Percentiles rank a stretch among this genome's conserved stretches.
phyloP scores from a whole-genome alignment of 2,329 filamentous ascomycete species.

The Diaporthe ampelina region DNA sequence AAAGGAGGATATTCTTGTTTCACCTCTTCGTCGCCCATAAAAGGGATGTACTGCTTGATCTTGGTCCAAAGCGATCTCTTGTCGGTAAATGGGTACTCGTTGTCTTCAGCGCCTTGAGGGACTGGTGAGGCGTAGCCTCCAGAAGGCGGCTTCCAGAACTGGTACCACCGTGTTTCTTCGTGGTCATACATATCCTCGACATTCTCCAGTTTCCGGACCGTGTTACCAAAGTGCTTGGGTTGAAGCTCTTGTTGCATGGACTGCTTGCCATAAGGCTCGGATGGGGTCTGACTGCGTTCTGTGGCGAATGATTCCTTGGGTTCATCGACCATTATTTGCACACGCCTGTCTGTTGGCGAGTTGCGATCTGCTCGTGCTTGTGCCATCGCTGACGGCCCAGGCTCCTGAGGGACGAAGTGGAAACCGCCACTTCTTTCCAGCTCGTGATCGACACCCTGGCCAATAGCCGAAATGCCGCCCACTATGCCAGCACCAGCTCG shows the following conservation, averaged over 20 bases:
- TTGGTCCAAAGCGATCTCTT: constrained; percentile 62
- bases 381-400: constrained; percentile 44
- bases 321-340: constrained; percentile 50
- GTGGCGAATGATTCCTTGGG: constrained; percentile 52
- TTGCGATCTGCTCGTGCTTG: constrained; percentile 43
- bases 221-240: constrained; percentile 59
- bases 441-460: constrained; percentile 64
- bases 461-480: constrained; percentile 61
- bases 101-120: constrained; percentile 67
- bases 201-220: constrained; percentile 64
- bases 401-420: constrained; percentile 48
- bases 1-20: constrained; percentile 72
- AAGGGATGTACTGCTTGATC: constrained; percentile 64
- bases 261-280: constrained; percentile 53
- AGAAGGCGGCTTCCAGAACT: constrained; percentile 75
- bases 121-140: constrained; percentile 74
- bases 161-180: constrained; percentile 66
- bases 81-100: constrained; percentile 57
- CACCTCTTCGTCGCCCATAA: constrained; percentile 60
- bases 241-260: constrained; percentile 54
- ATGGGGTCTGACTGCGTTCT: constrained; percentile 53
- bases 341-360: constrained; percentile 43
- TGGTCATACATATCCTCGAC: constrained; percentile 63
- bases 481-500: constrained; percentile 60
- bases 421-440: constrained; percentile 71